A percentile compares a stretch with the other conserved stretches of the same genome.
Evolutionary conservation across 352 stramenopile species (phyloP).

Genomic region (Blastocystis sp.): DNA sequence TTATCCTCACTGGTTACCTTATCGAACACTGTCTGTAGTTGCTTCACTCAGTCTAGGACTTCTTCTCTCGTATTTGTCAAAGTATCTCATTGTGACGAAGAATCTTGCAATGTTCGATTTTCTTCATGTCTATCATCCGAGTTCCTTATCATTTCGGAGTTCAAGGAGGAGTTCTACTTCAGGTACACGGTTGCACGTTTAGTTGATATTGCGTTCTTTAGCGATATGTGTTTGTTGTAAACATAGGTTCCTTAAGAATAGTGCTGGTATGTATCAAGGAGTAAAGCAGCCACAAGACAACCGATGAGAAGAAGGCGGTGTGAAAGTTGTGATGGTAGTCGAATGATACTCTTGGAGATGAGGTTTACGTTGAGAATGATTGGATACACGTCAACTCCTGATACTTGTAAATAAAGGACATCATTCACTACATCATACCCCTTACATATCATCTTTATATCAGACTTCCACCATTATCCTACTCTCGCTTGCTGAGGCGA

Average conservation of each 20-base stretch:
- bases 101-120: not conserved
- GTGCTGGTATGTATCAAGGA: not conserved
- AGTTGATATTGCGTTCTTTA: not conserved
- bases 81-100: slow-evolving; percentile 37
- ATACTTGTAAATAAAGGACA: not conserved
- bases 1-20: not conserved
- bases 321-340: not conserved
- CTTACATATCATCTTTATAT: not conserved
- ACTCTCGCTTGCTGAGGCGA: not conserved
- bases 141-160: not conserved
- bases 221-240: slow-evolving; percentile 16
- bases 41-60: not conserved
- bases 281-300: not conserved
- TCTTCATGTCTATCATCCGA: not conserved
- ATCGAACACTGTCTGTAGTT: not conserved
- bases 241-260: not conserved
- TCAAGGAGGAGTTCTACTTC: not conserved
- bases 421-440: not conserved
- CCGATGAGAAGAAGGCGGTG: not conserved
- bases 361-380: not conserved
- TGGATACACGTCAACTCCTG: not conserved
- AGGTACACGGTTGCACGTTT: not conserved
- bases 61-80: not conserved
- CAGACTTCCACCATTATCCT: not conserved
- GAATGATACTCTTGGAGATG: not conserved